These are phyloP conservation scores for Vitis labrusca DNA, from an alignment of 164 flowering plant genomes.

Conservation along the genomic window DNA sequence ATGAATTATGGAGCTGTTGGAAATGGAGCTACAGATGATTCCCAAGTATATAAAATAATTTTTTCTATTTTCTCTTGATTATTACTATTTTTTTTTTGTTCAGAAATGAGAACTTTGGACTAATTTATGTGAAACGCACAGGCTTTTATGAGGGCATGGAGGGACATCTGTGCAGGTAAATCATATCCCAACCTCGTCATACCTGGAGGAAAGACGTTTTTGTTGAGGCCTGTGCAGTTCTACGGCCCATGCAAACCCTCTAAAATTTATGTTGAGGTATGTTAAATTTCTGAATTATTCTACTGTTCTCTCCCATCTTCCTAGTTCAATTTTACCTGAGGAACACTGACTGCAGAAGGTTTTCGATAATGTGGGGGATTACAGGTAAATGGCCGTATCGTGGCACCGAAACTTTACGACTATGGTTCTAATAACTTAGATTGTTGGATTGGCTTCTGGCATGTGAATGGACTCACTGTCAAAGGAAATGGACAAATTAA, in stretches of 20 bases:
- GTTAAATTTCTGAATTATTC: not conserved
- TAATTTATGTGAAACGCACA: not conserved
- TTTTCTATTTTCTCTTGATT: not conserved
- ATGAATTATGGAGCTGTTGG: conserved; percentile 22
- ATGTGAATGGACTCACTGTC: conserved; percentile 1
- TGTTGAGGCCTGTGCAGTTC: conserved; percentile 15
- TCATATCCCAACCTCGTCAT: not conserved
- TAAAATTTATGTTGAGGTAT: conserved; percentile 13
- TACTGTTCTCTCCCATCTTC: not conserved
- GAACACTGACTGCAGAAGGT: not conserved
- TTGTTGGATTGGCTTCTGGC: conserved; percentile 5
- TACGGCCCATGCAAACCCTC: conserved; percentile 26
- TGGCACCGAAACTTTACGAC: not conserved
- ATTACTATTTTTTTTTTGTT: not conserved
- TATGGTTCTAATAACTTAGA: no score
- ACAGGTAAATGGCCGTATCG: conserved; percentile 5
- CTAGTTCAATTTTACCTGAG: not conserved
- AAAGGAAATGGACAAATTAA: conserved; percentile 15
- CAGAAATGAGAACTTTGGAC: not conserved
- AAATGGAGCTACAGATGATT: conserved; percentile 23
- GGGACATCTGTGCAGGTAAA: conserved; percentile 8
- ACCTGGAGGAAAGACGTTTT: conserved; percentile 16
- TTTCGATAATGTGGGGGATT: not conserved
- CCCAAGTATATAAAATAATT: conserved; percentile 7
- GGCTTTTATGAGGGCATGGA: conserved; percentile 28